Conservation (phyloP, 352 stramenopile species). For the Thraustochytrium sp. region DNA sequence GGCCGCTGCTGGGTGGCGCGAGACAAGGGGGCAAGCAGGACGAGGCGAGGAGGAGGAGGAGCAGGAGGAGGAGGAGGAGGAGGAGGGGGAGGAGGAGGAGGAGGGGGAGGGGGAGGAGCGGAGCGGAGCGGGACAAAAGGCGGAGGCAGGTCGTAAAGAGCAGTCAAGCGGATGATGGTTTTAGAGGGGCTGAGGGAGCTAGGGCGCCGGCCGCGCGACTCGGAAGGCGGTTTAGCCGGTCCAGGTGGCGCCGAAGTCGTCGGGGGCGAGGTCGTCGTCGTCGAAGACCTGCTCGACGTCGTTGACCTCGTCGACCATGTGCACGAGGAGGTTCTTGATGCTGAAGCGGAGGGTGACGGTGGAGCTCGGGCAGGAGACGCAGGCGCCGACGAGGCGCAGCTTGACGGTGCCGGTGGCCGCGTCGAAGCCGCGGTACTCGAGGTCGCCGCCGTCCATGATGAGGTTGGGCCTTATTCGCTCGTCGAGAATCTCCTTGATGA, state of each 20-base stretch:
- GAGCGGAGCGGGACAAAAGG: too few species aligned
- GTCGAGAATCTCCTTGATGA: conserved; percentile 32
- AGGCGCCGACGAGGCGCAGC: conserved; percentile 40
- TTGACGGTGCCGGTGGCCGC: conserved; percentile 9
- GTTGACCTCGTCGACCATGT: conserved; percentile 33
- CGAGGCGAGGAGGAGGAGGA: too few species aligned
- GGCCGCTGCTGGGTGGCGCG: too few species aligned
- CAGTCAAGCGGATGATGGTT: too few species aligned
- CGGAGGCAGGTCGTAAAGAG: too few species aligned
- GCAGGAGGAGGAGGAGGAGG: too few species aligned
- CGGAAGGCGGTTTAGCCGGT: too few species aligned
- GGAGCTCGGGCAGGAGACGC: conserved; percentile 26
- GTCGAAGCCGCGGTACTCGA: conserved; percentile 36
- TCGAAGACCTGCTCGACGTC: conserved; percentile 40
- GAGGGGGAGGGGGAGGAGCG: too few species aligned
- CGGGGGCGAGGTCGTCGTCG: conserved; percentile 20
- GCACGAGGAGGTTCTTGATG: conserved; percentile 27
- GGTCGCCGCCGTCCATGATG: conserved; percentile 33
- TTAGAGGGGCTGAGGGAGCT: too few species aligned
- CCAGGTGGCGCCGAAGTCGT: conserved; percentile 18
- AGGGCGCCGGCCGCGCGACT: too few species aligned
- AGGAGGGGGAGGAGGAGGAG: too few species aligned
- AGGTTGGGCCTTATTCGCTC: conserved; percentile 10
- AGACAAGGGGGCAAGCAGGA: too few species aligned
- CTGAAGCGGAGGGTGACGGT: conserved; percentile 37